Evolutionary conservation across 106 monocot species (phyloP), one percentile per base, ranked within the genome.

Genomic region (Dactylorhiza incarnata): DNA sequence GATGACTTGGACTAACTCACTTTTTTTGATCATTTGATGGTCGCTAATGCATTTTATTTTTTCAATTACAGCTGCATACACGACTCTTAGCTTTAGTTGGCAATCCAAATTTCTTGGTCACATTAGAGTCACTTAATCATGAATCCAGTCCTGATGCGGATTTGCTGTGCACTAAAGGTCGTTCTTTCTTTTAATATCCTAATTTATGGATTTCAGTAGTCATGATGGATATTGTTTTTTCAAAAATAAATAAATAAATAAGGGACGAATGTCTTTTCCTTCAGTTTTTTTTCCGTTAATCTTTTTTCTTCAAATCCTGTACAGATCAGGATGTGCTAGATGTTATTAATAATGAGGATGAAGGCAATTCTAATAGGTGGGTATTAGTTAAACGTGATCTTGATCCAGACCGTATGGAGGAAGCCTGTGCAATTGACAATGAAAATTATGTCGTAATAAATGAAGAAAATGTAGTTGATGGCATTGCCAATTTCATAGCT

Each of bases 401-500:
- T 80, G 73, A 69, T 79, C 78, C 81, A 79, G 66, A 68, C 78
- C 75, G 65, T 45, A 55, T 86, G 77, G 93, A 99, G 73, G 99
- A 94, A 81, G 78, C 53, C 0, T 87, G 99, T 81, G 84, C 78
- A 58, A 99, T 99, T 80, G 94, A 94, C 74, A 76, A 88, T 72
- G 94, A 94, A 74, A 89, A 81, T 73, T 94, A 99, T 81, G 78
- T 92, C 23, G 71, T 94, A 47, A 68, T 99, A 68, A 85, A 47
- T 76, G 89, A 99, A 81, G 94, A 99, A 0, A 81, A 92, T 81
- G 83, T 94, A 52, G 81, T 99, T 73, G 99, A 99, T 81, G 91
- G 99, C 50, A 81, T 99, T 79, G 86, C 94, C 10, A 83, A 82
- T 74, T 99, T 94, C 78, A 80, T 94, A 59, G 91, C 94, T 23